Conservation (phyloP, 345 rosid species). For the Boechera retrofracta region DNA sequence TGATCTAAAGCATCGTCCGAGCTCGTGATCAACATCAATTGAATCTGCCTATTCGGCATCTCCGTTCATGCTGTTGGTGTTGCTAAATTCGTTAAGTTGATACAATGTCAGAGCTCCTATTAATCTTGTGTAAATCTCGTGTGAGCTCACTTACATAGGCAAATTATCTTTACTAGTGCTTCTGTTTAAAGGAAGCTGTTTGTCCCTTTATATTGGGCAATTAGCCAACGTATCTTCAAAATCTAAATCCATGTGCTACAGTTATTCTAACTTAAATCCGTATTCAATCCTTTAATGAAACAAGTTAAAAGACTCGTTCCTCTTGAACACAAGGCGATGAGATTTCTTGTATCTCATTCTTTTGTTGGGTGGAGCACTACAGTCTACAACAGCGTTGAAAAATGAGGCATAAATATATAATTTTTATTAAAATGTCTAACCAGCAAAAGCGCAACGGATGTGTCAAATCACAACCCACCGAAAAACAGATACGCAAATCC, state of each 20-base stretch:
- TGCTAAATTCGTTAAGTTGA: no score
- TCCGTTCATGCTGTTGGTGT: not conserved
- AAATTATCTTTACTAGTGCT: not conserved
- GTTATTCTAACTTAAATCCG: not conserved
- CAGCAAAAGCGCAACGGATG: slow-evolving; percentile 28
- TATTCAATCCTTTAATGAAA: not conserved
- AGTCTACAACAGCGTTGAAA: not conserved
- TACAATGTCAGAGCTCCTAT: no score
- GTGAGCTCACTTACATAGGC: not conserved
- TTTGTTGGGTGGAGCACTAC: not conserved
- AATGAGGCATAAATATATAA: not conserved
- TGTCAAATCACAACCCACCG: slow-evolving; percentile 10
- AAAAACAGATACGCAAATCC: slow-evolving; percentile 29
- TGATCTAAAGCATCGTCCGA: not conserved
- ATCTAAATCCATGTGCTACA: not conserved
- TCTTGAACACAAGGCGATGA: not conserved
- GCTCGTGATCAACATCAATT: not conserved
- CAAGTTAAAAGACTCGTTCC: not conserved
- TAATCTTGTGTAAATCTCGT: not conserved
- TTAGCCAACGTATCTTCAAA: not conserved
- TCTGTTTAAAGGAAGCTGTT: no score
- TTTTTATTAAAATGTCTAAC: slow-evolving; percentile 38
- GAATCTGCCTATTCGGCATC: not conserved
- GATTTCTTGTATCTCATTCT: not conserved
- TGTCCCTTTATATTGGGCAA: no score